These are phyloP conservation scores for Thelonectria rubi DNA, from an alignment of 2,329 filamentous ascomycete species.

Conservation along the genomic window DNA sequence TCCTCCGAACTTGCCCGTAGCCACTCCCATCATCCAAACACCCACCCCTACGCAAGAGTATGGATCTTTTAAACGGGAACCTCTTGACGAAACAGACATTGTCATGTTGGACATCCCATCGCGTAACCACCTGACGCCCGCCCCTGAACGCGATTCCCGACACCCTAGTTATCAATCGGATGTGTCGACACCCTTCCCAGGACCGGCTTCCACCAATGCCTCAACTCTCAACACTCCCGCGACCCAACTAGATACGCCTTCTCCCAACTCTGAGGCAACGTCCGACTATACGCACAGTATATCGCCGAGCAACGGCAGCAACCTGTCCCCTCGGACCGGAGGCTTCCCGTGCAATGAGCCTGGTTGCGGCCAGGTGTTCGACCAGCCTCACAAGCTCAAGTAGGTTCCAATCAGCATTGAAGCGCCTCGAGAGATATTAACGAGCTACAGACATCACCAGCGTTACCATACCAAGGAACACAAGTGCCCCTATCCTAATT, in stretches of 20 bases:
- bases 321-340: slow-evolving; percentile 43
- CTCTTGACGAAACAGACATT: slow-evolving; percentile 34
- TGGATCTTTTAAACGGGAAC: slow-evolving; percentile 29
- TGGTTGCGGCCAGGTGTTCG: slow-evolving; percentile 56
- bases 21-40: slow-evolving; percentile 42
- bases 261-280: slow-evolving; percentile 49
- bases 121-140: slow-evolving; percentile 38
- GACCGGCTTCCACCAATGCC: slow-evolving; percentile 51
- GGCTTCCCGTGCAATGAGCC: slow-evolving; percentile 49
- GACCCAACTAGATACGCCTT: slow-evolving; percentile 55
- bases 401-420: slow-evolving; percentile 43
- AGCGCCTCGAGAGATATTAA: slow-evolving; percentile 2
- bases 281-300: slow-evolving; percentile 50
- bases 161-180: slow-evolving; percentile 51
- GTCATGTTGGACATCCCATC: slow-evolving; percentile 40
- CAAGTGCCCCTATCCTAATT: slow-evolving; percentile 62
- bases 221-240: slow-evolving; percentile 58
- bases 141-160: slow-evolving; percentile 38
- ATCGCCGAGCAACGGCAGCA: slow-evolving; percentile 46
- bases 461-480: slow-evolving; percentile 69
- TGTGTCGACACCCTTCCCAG: slow-evolving; percentile 53
- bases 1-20: slow-evolving; percentile 32
- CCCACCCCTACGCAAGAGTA: slow-evolving; percentile 40
- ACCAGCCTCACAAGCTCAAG: slow-evolving; percentile 69
- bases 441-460: slow-evolving; percentile 61